Conservation (phyloP, 768 basidiomycete genomes). For the Termitomyces eurrhizus region DNA sequence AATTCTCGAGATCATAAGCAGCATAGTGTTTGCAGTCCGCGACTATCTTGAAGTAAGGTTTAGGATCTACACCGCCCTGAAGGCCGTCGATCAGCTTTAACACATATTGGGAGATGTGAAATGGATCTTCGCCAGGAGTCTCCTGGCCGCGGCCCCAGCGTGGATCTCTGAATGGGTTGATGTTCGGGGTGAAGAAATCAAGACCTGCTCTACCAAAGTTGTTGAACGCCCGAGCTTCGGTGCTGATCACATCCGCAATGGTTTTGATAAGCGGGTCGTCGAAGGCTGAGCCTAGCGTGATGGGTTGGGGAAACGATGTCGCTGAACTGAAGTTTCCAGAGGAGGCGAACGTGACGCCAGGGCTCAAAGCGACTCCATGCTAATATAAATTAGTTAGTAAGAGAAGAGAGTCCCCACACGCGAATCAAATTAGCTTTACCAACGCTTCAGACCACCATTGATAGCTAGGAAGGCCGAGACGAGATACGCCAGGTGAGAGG, state of each 20-base stretch:
- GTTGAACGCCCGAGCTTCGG: conserved; percentile 56
- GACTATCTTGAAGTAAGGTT: conserved; percentile 45
- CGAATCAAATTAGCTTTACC: conserved; percentile 23
- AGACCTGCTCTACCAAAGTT: conserved; percentile 49
- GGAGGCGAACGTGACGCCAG: conserved; percentile 46
- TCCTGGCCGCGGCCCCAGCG: conserved; percentile 63
- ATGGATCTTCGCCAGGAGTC: conserved; percentile 60
- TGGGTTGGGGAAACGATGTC: conserved; percentile 57
- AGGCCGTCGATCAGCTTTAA: conserved; percentile 50
- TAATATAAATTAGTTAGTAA: conserved; percentile 12
- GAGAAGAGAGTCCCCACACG: no score
- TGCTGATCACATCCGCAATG: conserved; percentile 49
- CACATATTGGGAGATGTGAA: conserved; percentile 49
- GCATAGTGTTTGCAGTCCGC: conserved; percentile 62
- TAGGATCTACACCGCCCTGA: conserved; percentile 54
- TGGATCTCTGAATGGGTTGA: conserved; percentile 57
- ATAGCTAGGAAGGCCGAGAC: conserved; percentile 53
- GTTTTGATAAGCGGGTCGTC: conserved; percentile 48
- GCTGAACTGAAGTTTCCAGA: conserved; percentile 53
- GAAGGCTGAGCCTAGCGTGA: conserved; percentile 51
- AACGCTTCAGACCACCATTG: conserved; percentile 62
- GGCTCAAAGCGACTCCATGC: conserved; percentile 55
- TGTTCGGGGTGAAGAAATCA: conserved; percentile 57
- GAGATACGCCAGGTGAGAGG: conserved; percentile 45
- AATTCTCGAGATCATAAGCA: conserved; percentile 55